A percentile compares a stretch with the other conserved stretches of the same genome.
phyloP scores from a whole-genome alignment of 1,139 yeast species.

The Saccharomycopsis phalli region DNA sequence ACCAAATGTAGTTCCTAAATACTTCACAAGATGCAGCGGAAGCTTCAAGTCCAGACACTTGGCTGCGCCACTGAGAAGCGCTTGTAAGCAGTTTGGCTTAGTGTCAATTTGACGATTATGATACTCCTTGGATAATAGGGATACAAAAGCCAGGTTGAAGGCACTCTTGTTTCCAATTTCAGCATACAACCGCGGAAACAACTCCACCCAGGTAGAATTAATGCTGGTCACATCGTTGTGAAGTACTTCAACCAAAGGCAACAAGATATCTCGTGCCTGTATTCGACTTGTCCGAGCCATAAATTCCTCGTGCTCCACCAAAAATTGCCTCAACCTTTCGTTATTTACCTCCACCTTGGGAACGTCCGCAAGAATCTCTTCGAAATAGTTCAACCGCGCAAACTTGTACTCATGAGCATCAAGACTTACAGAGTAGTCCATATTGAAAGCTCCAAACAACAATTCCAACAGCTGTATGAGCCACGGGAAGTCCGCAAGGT shows the following conservation, averaged over 20 bases:
- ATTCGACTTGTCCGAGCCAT: constrained; percentile 37
- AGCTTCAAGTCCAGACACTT: constrained; percentile 65
- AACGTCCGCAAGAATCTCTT: constrained; percentile 25
- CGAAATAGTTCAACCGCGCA: constrained; percentile 44
- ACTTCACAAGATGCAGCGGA: constrained; percentile 91
- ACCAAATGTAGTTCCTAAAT: constrained; percentile 77
- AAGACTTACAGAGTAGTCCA: constrained; percentile 38
- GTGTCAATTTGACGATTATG: constrained; percentile 83
- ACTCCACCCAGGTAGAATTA: constrained; percentile 70
- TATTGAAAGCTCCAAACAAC: constrained; percentile 68
- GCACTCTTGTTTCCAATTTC: constrained; percentile 45
- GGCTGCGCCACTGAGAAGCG: constrained; percentile 75
- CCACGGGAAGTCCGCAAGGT: constrained; percentile 89
- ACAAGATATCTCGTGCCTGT: constrained; percentile 53
- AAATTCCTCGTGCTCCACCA: constrained; percentile 47
- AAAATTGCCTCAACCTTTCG: constrained; percentile 27
- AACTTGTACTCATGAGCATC: constrained; percentile 43
- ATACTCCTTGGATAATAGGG: constrained; percentile 80
- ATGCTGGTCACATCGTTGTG: constrained; percentile 77
- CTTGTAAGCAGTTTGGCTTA: constrained; percentile 80
- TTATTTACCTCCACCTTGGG: constrained; percentile 12
- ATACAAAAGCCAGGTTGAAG: constrained; percentile 71
- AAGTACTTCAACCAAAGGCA: constrained; percentile 72
- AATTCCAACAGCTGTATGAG: constrained; percentile 86
- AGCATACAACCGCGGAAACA: constrained; percentile 74